Conservation (phyloP, 2,329 filamentous ascomycete genomes). For the Beauveria brongniartii region DNA sequence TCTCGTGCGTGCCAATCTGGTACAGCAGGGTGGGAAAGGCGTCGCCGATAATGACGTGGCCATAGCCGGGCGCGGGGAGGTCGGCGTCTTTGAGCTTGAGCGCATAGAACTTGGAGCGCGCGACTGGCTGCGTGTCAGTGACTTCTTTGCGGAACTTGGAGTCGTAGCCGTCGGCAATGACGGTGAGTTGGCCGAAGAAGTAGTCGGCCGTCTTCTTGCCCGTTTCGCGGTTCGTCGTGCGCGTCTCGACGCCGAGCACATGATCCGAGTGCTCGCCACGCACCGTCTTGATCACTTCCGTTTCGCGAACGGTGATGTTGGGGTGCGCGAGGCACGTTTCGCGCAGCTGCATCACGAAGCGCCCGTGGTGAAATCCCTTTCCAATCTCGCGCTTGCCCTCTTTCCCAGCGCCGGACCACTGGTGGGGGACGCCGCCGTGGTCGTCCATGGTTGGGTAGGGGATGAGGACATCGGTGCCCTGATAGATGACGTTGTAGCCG, state of each 20-base stretch:
- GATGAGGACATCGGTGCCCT: constrained; percentile 64
- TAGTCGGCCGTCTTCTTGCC: constrained; percentile 55
- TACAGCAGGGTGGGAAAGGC: constrained; percentile 78
- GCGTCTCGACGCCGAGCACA: constrained; percentile 74
- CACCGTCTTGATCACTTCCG: constrained; percentile 71
- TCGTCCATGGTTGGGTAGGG: constrained; percentile 64
- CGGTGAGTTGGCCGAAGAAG: constrained; percentile 83
- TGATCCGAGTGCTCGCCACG: constrained; percentile 59
- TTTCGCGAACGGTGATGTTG: constrained; percentile 88
- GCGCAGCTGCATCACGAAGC: constrained; percentile 79
- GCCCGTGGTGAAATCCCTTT: constrained; percentile 83
- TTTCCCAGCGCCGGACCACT: constrained; percentile 28
- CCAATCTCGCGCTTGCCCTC: constrained; percentile 51
- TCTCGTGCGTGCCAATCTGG: constrained; percentile 94
- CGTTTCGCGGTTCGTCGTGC: constrained; percentile 51
- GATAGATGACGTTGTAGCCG: constrained; percentile 84
- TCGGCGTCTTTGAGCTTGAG: constrained; percentile 85
- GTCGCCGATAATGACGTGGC: constrained; percentile 80
- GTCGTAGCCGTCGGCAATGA: constrained; percentile 86
- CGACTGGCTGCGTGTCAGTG: constrained; percentile 56
- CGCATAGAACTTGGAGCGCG: constrained; percentile 85
- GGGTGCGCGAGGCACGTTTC: constrained; percentile 63
- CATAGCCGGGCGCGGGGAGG: constrained; percentile 66
- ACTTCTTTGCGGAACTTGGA: constrained; percentile 84
- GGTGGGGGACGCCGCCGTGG: constrained; percentile 31